Conservation (phyloP, 176 grass and related monocot species). For the sorghum (Sorghum bicolor) region Sorghum_bicolor_NCBIv3 NC_012877.2:24125501-24126000, state of each 20-base stretch:
- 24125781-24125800: neutral
- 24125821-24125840: no score
- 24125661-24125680: neutral
- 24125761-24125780: neutral
- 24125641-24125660: conserved; percentile 15
- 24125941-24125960: conserved; percentile 24
- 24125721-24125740: neutral
- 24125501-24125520: conserved; percentile 1
- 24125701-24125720: neutral
- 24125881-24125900: neutral
- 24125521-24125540: conserved; percentile 43
- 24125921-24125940: neutral
- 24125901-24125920: neutral
- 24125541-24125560: conserved; percentile 40
- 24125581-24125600: conserved; percentile 28
- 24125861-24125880: neutral
- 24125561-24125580: conserved; percentile 25
- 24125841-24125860: neutral
- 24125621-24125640: conserved; percentile 28
- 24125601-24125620: conserved; percentile 30
- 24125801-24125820: neutral
- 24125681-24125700: neutral
- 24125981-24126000: conserved; percentile 53
- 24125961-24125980: conserved; percentile 63
- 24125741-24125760: neutral